Evolutionary conservation across 139 green algal species (phyloP), one percentile per base, ranked within the genome.

Genomic region (Volvox reticuliferus): DNA sequence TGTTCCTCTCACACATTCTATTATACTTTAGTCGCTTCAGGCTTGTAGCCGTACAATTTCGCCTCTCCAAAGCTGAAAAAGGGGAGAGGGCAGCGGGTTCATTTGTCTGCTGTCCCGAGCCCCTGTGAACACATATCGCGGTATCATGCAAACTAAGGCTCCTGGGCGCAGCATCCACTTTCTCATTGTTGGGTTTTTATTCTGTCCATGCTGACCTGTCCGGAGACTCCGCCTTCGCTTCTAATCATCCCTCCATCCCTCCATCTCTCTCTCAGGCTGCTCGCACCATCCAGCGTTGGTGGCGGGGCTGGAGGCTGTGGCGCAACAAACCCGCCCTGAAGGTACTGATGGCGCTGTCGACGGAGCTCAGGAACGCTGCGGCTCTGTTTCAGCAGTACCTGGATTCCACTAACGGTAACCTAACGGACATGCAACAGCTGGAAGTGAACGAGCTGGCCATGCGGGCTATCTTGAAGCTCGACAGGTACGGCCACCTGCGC

Each of bases 391-490:
- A 88, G 80, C 13, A 21, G 18, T 67, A 55, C 81, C 65, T 92
- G 89, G 80, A 24, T 1, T 30, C 68, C 32, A 77, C 89, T 2
- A 44, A 20, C 12, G 89, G 50, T 44, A 26, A 78, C 22, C 28
- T 89, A 13, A 91, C 33, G 26, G 79, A 91, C 88, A 86, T 86
- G 88, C 91, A 93, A 85, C 87, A 87, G 62, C 35, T 93, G 79
- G 93, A 95, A 91, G n/a, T 93, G 9, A 91, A 93, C 73, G 93
- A 95, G 85, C 85, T 92, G 79, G 85, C 93, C 30, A 95, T 93
- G 93, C 50, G 88, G 18, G 55, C 88, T 30, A 88, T 94, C 67
- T 73, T 93, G 62, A 83, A 62, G 37, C 88, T 94, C 32, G 92
- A 94, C 79, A 88, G 85, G 76, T 65, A 88, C 32, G 63, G 44